Conservation (phyloP, 495 filamentous ascomycete species). For the Cladorrhinum samala region DNA sequence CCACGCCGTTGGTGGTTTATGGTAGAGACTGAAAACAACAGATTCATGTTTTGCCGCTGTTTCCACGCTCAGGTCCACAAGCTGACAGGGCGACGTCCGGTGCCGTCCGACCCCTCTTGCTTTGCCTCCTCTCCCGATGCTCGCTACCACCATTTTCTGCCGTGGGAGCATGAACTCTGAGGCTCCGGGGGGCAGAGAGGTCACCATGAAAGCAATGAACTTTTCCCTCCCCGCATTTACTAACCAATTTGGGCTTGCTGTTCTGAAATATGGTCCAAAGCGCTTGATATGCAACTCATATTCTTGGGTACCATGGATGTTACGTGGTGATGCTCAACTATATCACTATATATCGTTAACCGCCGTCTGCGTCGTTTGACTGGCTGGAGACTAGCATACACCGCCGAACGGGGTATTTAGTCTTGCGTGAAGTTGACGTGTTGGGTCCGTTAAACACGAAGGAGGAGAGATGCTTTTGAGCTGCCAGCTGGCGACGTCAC, state of each 20-base stretch:
- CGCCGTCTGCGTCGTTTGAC: neutral
- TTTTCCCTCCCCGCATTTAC: neutral
- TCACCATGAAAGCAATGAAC: too few species aligned
- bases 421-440: neutral
- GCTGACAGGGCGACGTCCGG: neutral
- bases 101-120: neutral
- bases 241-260: neutral
- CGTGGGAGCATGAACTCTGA: neutral
- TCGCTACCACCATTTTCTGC: neutral
- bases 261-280: neutral
- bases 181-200: neutral
- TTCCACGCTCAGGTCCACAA: neutral
- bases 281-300: neutral
- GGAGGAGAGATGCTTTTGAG: neutral
- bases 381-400: neutral
- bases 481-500: constrained; percentile 5
- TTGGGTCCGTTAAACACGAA: neutral
- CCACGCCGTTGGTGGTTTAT: too few species aligned
- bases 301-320: neutral
- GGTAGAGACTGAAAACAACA: neutral
- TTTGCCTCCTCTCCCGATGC: neutral
- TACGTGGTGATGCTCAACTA: neutral
- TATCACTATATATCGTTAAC: neutral
- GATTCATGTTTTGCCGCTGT: neutral
- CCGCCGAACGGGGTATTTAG: constrained; percentile 1